Conservation (phyloP, 495 filamentous ascomycete genomes). For the Viridothelium virens region DNA sequence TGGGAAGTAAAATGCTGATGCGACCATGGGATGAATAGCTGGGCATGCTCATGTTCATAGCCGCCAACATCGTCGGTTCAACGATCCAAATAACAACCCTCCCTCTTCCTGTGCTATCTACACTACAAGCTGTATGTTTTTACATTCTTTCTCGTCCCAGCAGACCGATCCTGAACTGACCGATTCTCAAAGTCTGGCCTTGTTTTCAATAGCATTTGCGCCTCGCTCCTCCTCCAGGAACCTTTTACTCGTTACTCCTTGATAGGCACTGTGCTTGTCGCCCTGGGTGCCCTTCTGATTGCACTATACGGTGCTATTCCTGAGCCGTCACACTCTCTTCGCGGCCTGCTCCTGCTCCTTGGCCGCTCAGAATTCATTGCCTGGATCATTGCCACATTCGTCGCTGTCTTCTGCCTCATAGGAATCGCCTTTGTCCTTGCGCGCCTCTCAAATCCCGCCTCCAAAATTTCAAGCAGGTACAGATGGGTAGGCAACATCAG, state of each 20-base stretch:
- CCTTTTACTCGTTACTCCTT: constrained; percentile 89
- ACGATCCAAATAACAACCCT: constrained; percentile 97
- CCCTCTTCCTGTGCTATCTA: constrained; percentile 88
- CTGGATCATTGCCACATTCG: constrained; percentile 76
- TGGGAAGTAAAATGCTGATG: constrained; percentile 3
- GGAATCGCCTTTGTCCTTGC: constrained; percentile 49
- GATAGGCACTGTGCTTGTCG: constrained; percentile 81
- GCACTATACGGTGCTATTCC: constrained; percentile 89
- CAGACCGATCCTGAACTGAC: constrained; percentile 17
- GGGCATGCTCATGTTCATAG: constrained; percentile 94
- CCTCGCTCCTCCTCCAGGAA: constrained; percentile 85
- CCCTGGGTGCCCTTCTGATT: constrained; percentile 76
- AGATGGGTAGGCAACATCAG: background rate
- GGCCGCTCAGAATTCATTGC: constrained; percentile 68
- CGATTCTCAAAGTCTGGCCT: constrained; percentile 57
- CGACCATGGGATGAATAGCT: constrained; percentile 38
- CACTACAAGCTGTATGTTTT: constrained; percentile 68
- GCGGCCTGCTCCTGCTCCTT: constrained; percentile 71
- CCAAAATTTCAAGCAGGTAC: constrained; percentile 34
- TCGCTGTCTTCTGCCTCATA: constrained; percentile 63
- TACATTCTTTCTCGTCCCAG: constrained; percentile 13
- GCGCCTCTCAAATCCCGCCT: constrained; percentile 44
- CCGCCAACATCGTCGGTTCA: constrained; percentile 88
- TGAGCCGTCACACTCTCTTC: constrained; percentile 85
- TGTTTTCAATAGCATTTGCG: constrained; percentile 97